Evolutionary conservation across 2,329 filamentous ascomycete genomes (phyloP), one percentile per base, ranked within the genome.

Genomic region (Aspergillus viridinutans): DNA sequence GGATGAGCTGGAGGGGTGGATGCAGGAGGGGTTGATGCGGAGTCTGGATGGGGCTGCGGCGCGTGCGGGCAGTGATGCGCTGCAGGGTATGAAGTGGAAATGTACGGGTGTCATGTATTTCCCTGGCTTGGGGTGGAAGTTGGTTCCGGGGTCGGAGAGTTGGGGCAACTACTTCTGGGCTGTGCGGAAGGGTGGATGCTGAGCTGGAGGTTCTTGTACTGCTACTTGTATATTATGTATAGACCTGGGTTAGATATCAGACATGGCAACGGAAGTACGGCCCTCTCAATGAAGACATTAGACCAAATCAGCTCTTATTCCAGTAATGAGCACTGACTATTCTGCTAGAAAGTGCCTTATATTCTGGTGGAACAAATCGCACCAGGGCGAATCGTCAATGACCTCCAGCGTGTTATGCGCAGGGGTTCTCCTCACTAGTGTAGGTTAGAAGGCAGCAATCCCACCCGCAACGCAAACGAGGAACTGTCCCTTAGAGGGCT

Each of bases 141-240:
- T 90, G 72, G 86, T 97, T 4, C 73, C 76, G 25, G 90, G 90
- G 2, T 89, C 91, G 67, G 93, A 97, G 78, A 85, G 85, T 69
- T 85, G 90, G 69, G 93, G 93, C 9, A 99, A 99, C 74, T 99
- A 97, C 77, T 97, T 99, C 74, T 96, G 97, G 73, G 94, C 85
- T 8, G 86, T 96, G 47, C 84, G 87, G 75, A 88, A 79, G 70
- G 76, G 75, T 26, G 28, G 69, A 49, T 71, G 23, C 21, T 23
- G n/a, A 14, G 12, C 20, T 25, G 12, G 43, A 17, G 32, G 12
- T 17, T 35, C 12, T 14, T 3, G 1, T 25, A 23, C 25, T 21
- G 43, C 21, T 47, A 47, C 21, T 47, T 47, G 43, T 47, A 47
- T 25, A 14, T 23, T 47, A 47, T 23, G 43, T 14, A 26, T 25